Evolutionary conservation across 2,329 filamentous ascomycete genomes (phyloP), one percentile per base, ranked within the genome.

Genomic region (Penicillium sp.): DNA sequence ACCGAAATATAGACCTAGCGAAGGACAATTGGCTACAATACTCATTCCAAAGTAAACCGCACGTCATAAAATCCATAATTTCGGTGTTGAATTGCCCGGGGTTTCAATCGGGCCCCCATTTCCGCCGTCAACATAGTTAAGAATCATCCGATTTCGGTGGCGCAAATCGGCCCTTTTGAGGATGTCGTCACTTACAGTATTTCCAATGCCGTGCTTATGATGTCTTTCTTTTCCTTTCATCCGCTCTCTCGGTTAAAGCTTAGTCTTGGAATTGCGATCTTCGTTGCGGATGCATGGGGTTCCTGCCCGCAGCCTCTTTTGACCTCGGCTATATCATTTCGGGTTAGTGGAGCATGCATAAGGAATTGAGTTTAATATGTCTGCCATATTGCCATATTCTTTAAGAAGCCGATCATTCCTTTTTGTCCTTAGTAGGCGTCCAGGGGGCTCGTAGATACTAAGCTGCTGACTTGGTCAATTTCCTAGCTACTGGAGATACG

Each of bases 141-240:
- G 27, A 54, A 50, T 53, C 28, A 49, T 54, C 53, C 57, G 57
- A 58, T 57, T 15, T 55, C 56, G 53, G 55, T 41, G 27, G 50
- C 57, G 55, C 27, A 44, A 53, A 56, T 59, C 57, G 57, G 57
- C 53, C 15, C 33, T 32, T 58, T 58, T 35, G 41, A 18, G n/a
- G 3, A 10, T 35, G 18, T 44, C 45, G 27, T 35, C 32, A 28
- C 28, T 15, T 39, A 20, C 24, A 29, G 23, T 25, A 24, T 6
- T 20, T 12, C 12, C n/a, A 39, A 9, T 23, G 20, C 20, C 12
- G 13, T 24, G 12, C 38, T 40, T 27, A 23, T 24, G 15, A 13
- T n/a, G n/a, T 13, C n/a, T 41, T 25, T 25, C 29, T 5, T 18
- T 32, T 37, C 45, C 45, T 20, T 48, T 44, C 6, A 28, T 31